Evolutionary conservation across 495 filamentous ascomycete species (phyloP).

Genomic region (Lepidopterella palustris): DNA sequence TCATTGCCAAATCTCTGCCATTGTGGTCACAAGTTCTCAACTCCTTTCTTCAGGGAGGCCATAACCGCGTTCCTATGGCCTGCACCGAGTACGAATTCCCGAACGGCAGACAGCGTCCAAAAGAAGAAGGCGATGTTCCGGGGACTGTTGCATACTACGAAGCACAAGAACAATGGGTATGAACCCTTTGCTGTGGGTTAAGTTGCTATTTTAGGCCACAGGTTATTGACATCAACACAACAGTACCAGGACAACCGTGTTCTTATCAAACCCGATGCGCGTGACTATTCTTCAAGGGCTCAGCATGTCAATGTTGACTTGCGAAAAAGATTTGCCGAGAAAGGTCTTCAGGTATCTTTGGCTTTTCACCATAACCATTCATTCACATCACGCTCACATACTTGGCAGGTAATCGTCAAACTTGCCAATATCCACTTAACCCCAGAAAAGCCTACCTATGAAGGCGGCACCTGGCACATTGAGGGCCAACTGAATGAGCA

Average conservation of each 20-base stretch:
- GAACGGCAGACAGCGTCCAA: neutral
- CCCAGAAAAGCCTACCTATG: neutral
- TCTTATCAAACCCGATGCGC: neutral
- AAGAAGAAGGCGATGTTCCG: neutral
- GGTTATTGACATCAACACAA: neutral
- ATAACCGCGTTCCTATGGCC: neutral
- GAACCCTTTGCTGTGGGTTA: no score
- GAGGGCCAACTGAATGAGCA: slow-evolving; percentile 3
- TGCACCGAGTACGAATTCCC: neutral
- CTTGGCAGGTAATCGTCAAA: neutral
- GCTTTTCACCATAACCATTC: neutral
- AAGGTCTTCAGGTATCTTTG: neutral
- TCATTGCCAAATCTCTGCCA: slow-evolving; percentile 39
- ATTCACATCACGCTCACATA: neutral
- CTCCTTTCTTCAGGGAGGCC: neutral
- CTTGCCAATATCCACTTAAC: neutral
- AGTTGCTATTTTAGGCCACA: neutral
- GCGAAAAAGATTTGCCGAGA: neutral
- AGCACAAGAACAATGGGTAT: neutral
- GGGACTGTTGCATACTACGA: neutral
- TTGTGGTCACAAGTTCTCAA: slow-evolving; percentile 33
- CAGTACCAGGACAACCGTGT: neutral
- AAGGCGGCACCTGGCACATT: neutral
- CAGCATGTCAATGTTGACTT: neutral
- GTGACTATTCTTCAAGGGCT: neutral